A percentile compares a stretch with the other conserved stretches of the same genome.
Conservation (phyloP, 345 rosid species). For the Linum trigynum region DNA sequence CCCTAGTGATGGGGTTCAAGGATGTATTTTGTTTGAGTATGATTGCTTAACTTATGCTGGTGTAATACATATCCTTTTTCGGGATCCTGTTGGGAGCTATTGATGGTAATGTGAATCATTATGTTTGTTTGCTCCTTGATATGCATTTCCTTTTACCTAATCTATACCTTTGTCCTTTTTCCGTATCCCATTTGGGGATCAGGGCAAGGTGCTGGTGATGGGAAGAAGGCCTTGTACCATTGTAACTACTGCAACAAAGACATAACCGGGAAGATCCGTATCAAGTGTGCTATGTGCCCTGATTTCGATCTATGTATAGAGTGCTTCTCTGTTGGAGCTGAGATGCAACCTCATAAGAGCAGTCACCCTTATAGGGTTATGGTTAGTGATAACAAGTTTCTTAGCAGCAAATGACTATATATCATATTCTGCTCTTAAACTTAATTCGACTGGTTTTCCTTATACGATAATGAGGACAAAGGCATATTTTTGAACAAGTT, state of each 20-base stretch:
- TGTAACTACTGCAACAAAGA: constrained; percentile 98
- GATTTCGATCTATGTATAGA: constrained; percentile 96
- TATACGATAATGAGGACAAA: neutral
- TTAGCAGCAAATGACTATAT: neutral
- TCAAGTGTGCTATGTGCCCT: constrained; percentile 86
- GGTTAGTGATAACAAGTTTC: constrained; percentile 40
- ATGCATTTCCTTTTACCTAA: neutral
- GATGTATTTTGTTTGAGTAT: neutral
- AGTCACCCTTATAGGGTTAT: constrained; percentile 85
- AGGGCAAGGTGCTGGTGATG: constrained; percentile 76
- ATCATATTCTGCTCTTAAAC: neutral
- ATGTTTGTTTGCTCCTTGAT: constrained; percentile 7
- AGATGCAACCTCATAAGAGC: constrained; percentile 81
- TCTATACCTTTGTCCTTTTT: constrained; percentile 1
- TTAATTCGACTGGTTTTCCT: neutral
- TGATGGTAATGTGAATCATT: neutral
- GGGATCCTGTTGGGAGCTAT: neutral
- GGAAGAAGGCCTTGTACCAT: constrained; percentile 80
- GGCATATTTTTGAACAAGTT: neutral
- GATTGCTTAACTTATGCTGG: neutral
- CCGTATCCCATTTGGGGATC: constrained; percentile 12
- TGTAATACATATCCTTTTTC: neutral
- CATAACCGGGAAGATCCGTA: constrained; percentile 76
- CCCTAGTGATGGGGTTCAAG: neutral
- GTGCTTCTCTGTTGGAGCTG: constrained; percentile 93